phyloP scores from a whole-genome alignment of 495 filamentous ascomycete genomes.

The Neurospora sp. region DNA sequence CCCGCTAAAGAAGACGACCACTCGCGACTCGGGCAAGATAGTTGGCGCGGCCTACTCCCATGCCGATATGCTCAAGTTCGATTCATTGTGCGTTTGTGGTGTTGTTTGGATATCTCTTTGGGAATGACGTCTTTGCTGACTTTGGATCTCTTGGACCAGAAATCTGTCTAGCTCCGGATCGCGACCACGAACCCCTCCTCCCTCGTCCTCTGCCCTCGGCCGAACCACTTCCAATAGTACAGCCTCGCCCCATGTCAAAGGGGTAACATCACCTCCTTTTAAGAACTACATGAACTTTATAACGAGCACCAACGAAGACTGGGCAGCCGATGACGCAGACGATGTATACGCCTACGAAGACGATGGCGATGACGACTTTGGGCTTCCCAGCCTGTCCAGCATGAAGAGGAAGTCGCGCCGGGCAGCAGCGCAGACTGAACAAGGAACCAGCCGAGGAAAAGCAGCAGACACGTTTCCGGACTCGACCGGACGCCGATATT shows the following conservation, averaged over 20 bases:
- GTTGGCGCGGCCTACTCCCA: slow-evolving; percentile 95
- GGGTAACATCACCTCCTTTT: slow-evolving; percentile 49
- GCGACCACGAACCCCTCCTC: slow-evolving; percentile 40
- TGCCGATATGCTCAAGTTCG: slow-evolving; percentile 83
- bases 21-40: slow-evolving; percentile 63
- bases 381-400: slow-evolving; percentile 78
- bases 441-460: slow-evolving; percentile 2
- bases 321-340: slow-evolving; percentile 57
- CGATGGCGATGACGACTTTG: slow-evolving; percentile 86
- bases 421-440: slow-evolving; percentile 31
- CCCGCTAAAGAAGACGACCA: slow-evolving; percentile 42
- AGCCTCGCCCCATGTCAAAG: slow-evolving; percentile 47
- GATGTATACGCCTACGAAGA: slow-evolving; percentile 62
- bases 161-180: slow-evolving; percentile 34
- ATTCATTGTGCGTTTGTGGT: slow-evolving; percentile 46
- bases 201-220: slow-evolving; percentile 23
- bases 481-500: slow-evolving; percentile 31
- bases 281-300: slow-evolving; percentile 67
- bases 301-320: slow-evolving; percentile 63
- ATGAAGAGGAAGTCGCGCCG: slow-evolving; percentile 63
- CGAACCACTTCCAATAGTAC: slow-evolving; percentile 19
- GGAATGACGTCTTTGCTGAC: slow-evolving; percentile 7
- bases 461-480: slow-evolving; percentile 9
- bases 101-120: neutral
- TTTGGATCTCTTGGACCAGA: slow-evolving; percentile 15